Base-by-base conservation (phyloP, 139 green algal genomes). In the Nannochloris sp. region DNA sequence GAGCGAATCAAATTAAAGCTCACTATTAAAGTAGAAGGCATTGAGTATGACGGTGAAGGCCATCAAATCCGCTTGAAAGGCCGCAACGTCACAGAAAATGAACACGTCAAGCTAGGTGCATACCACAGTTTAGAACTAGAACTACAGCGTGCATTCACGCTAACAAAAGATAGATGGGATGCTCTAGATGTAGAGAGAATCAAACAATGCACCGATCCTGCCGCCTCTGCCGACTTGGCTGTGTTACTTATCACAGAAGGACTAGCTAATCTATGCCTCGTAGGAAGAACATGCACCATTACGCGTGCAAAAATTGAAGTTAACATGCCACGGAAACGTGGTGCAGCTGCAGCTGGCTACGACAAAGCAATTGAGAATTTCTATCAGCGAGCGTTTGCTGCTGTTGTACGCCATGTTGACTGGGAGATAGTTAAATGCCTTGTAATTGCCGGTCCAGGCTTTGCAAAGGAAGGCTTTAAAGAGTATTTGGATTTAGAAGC, bases 111-210 rank as follows among this genome's bases (percentile, higher is more conserved):
- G 76, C 76, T 97, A 54, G 86, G 90, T 24, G 87, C 90, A 3
- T 96, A 95, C 68, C 93, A 99, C 85, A 98, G 92, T 0, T 56
- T 97, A 33, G 89, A 96, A 67, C 70, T 99, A 32, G 85, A 93
- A 73, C 79, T 70, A 30, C 69, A 91, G 7, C 71, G 87, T 0
- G 72, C 87, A 2, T 92, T 98, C 68, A 92, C 67, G 1, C 64
- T 98, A 3, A 30, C 65, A n/a, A 97, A 96, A 80, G 25, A 67
- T 2, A 37, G 10, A 9, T 98, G 92, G 92, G 92, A 98, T 67
- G 48, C 65, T 0, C 48, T 96, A 29, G 89, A 96, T 62, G 54
- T 92, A 15, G 85, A 94, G 3, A 83, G 85, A 4, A 66, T 96
- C 2, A 65, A 65, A 3, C 36, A 78, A 15, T 79, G 87, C 13